Evolutionary conservation across 2,329 filamentous ascomycete species (phyloP).

Genomic region (Hymenoscyphus repandus): DNA sequence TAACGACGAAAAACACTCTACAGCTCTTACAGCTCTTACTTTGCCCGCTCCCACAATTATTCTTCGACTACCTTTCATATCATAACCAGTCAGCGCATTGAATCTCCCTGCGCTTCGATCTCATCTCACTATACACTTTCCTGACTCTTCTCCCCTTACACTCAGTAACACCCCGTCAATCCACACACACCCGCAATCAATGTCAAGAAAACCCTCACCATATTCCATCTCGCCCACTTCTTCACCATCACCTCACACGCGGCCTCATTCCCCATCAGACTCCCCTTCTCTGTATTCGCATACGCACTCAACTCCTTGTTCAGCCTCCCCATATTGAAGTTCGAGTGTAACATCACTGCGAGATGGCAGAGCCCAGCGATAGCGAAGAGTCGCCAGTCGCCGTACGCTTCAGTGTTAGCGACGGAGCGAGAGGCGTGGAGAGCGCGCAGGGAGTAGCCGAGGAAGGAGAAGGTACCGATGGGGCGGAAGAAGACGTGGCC

Average conservation of each 20-base stretch:
- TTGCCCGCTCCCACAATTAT: too few relatives aligned
- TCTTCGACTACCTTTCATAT: too few relatives aligned
- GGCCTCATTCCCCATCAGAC: neutral
- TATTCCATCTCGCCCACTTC: neutral
- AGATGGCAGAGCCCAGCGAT: neutral
- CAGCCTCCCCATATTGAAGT: neutral
- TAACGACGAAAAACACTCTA: too few relatives aligned
- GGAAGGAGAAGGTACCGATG: neutral
- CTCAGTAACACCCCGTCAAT: neutral
- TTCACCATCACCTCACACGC: neutral
- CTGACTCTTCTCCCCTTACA: neutral
- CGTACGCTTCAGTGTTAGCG: neutral
- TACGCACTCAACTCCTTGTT: neutral
- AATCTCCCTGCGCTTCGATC: too few relatives aligned
- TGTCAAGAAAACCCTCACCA: neutral
- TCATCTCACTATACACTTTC: too few relatives aligned
- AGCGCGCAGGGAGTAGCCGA: neutral
- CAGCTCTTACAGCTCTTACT: too few relatives aligned
- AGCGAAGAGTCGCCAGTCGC: neutral
- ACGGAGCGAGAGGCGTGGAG: neutral
- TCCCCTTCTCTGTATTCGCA: neutral
- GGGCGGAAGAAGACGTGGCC: neutral
- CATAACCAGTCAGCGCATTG: too few relatives aligned
- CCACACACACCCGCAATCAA: neutral
- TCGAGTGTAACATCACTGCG: neutral